Percentiles rank a stretch among this genome's conserved stretches.
Evolutionary conservation across 345 rosid genomes (phyloP).

Genomic region (Psidium friedrichsthalianum): DNA sequence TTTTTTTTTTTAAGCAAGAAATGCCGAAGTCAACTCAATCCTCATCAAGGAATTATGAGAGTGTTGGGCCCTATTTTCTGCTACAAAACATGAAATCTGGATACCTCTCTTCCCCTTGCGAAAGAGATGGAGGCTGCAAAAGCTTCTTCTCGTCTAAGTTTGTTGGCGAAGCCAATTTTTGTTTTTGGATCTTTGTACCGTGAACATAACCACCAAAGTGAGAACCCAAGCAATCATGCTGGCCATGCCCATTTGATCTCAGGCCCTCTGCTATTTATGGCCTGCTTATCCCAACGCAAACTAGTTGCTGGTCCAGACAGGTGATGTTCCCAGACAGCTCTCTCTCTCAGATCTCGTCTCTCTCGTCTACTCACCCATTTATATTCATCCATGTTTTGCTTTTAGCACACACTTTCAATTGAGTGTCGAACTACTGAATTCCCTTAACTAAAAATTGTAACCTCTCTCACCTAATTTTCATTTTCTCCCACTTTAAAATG

Average conservation of each 20-base stretch:
- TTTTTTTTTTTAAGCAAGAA: too few relatives aligned
- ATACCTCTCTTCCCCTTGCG: neutral
- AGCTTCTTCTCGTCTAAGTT: neutral
- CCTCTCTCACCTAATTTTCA: constrained; percentile 13
- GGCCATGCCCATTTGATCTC: constrained; percentile 21
- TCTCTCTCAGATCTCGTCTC: constrained; percentile 1
- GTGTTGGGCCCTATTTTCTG: neutral
- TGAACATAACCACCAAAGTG: neutral
- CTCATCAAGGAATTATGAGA: neutral
- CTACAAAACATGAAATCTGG: neutral
- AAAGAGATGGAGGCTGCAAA: neutral
- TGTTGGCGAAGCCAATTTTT: neutral
- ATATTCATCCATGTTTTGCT: neutral
- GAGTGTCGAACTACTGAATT: constrained; percentile 9
- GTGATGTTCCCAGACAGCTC: neutral
- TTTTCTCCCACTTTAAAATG: neutral
- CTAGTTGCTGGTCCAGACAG: constrained; percentile 27
- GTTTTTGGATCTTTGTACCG: neutral
- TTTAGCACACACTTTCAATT: neutral
- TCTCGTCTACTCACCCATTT: neutral
- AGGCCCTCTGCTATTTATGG: constrained; percentile 10
- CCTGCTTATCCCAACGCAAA: constrained; percentile 40
- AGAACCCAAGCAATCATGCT: constrained; percentile 22
- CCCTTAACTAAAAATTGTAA: constrained; percentile 6
- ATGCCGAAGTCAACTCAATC: neutral